Base-by-base conservation (phyloP, 805 yeast species). In the Myxozyma kluyveri region DNA sequence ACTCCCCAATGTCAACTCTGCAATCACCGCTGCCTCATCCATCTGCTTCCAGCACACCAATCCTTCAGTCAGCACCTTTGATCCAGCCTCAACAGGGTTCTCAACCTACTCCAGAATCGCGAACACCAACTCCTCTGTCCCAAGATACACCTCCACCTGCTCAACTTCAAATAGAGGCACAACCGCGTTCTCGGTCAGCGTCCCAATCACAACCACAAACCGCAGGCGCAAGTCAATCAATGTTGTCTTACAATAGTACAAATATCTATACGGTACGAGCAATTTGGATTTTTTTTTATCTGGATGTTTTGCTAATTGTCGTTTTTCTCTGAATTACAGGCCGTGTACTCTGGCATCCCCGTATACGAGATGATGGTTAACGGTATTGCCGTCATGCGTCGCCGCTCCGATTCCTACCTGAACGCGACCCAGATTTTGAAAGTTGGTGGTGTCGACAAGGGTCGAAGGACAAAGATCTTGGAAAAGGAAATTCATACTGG, bases 351-450 rank as follows among this genome's bases (percentile, higher is more conserved):
- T 17, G 81, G 78, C 56, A 78, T 80, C 17, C 81, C 82, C 3
- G 81, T 78, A 24, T 63, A 74, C 60, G 89, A 84, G 67, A 76
- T 80, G 68, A 79, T 76, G 59, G 80, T 83, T 36, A 69, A 74
- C 39, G 84, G 80, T 54, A 78, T 82, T 29, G 78, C 84, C 18
- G 81, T 84, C 29, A 83, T 83, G 87, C 72, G 87, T 47, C 72
- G 89, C 44, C 73, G 78, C 42, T 66, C 66, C 36, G 89, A 84
- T 66, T 76, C 83, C 12, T 79, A 80, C 73, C 77, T 84, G 59
- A 84, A 84, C 65, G 88, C 87, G 18, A 82, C 88, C 3, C 89
- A 84, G 66, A 77, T 84, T 31, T 71, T 84, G 49, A 83, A 82
- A 63, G 76, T 83, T 24, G 87, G 86, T 23, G 82, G 83, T 43